Conservation (phyloP, 2,329 filamentous ascomycete genomes). For the Alternaria sp. region DNA sequence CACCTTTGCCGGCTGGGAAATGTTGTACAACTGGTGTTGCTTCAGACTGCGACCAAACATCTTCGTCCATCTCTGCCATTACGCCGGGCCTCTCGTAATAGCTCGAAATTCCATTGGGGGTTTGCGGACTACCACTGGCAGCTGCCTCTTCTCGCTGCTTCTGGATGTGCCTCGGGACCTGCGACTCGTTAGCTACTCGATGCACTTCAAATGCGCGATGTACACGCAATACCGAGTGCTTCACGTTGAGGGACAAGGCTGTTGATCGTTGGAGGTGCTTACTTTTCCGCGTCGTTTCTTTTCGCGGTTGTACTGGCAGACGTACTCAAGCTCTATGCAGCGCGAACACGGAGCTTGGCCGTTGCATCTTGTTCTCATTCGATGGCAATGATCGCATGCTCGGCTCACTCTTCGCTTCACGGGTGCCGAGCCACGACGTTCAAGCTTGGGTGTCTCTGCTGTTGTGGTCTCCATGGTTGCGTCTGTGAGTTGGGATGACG, state of each 20-base stretch:
- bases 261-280: conserved; percentile 52
- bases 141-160: conserved; percentile 46
- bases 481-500: conserved; percentile 10
- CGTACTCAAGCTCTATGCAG: conserved; percentile 79
- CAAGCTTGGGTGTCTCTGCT: conserved; percentile 36
- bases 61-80: conserved; percentile 45
- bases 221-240: background rate
- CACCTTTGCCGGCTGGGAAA: conserved; percentile 34
- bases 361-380: conserved; percentile 91
- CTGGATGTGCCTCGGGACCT: conserved; percentile 48
- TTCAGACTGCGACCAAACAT: conserved; percentile 46
- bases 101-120: conserved; percentile 33
- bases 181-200: conserved; percentile 14
- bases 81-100: conserved; percentile 37
- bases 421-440: conserved; percentile 59
- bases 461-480: conserved; percentile 36
- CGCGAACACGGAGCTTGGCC: conserved; percentile 90
- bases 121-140: conserved; percentile 32
- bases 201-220: background rate
- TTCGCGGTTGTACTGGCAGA: conserved; percentile 89
- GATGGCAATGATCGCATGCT: conserved; percentile 95
- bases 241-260: background rate
- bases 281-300: conserved; percentile 94
- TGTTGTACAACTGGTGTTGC: conserved; percentile 44
- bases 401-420: conserved; percentile 87